A percentile compares a stretch with the other conserved stretches of the same genome.
These are phyloP conservation scores for Tulasnella calospora DNA, from an alignment of 768 basidiomycete species.

Conservation along the genomic window DNA sequence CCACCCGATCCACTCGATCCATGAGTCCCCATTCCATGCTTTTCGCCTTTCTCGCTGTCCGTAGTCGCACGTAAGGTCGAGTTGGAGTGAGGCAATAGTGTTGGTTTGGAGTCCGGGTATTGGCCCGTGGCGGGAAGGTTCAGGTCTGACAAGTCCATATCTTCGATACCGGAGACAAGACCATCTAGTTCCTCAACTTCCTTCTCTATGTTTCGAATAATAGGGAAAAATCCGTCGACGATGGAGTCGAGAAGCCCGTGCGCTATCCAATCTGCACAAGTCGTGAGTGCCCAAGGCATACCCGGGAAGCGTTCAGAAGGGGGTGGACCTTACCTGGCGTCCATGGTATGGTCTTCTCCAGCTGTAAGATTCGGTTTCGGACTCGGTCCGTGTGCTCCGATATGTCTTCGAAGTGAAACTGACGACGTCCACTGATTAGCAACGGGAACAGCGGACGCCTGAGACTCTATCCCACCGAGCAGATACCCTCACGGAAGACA, in stretches of 20 bases:
- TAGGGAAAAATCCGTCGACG: constrained; percentile 88
- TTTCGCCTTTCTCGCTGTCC: not conserved
- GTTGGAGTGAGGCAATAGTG: not conserved
- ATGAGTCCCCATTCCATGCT: not conserved
- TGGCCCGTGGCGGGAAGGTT: not conserved
- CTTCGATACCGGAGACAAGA: constrained; percentile 42
- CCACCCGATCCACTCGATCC: not conserved
- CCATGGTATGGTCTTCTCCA: constrained; percentile 60
- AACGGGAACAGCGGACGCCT: not conserved
- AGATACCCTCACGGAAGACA: constrained; percentile 84
- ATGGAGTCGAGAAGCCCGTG: constrained; percentile 89
- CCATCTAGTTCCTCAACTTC: constrained; percentile 77
- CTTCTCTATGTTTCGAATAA: constrained; percentile 70
- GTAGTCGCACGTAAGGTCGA: not conserved
- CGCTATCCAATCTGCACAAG: constrained; percentile 76
- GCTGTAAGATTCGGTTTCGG: constrained; percentile 58
- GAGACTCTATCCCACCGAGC: constrained; percentile 48
- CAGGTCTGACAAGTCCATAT: not conserved
- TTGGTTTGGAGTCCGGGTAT: not conserved
- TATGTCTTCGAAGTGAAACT: constrained; percentile 91
- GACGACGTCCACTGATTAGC: constrained; percentile 4
- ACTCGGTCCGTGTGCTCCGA: constrained; percentile 81
- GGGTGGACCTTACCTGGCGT: constrained; percentile 55
- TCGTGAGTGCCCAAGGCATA: not conserved
- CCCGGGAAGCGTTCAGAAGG: not conserved